phyloP scores from a whole-genome alignment of 2,329 filamentous ascomycete genomes.

The Fusarium phyllophilum region DNA sequence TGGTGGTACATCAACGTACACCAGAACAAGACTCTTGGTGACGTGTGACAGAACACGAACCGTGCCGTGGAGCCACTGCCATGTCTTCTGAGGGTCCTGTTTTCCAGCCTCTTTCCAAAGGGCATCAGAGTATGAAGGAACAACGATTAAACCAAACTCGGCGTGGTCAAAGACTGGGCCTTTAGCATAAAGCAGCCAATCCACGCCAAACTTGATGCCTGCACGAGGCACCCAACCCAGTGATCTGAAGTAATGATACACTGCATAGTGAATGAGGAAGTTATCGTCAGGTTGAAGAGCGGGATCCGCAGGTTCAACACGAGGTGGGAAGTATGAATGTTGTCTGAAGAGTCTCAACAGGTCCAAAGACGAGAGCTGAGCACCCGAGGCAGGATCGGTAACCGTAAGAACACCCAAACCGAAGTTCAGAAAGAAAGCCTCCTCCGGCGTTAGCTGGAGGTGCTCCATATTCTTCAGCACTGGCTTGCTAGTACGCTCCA shows the following conservation, averaged over 20 bases:
- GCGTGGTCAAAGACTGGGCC: constrained; percentile 96
- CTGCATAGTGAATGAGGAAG: constrained; percentile 87
- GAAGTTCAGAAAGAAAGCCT: constrained; percentile 91
- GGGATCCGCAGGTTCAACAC: constrained; percentile 47
- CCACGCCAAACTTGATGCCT: constrained; percentile 93
- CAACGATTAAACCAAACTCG: constrained; percentile 86
- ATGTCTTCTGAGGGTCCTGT: constrained; percentile 62
- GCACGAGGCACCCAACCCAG: constrained; percentile 93
- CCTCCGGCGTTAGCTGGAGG: constrained; percentile 89
- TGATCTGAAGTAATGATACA: constrained; percentile 96
- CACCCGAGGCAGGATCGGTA: constrained; percentile 57
- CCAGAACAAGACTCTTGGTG: constrained; percentile 86
- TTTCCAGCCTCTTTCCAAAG: constrained; percentile 74
- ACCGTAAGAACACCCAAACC: constrained; percentile 79
- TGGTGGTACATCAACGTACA: constrained; percentile 90
- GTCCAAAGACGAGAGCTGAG: constrained; percentile 61
- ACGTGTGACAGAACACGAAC: constrained; percentile 92
- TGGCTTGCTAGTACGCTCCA: background rate
- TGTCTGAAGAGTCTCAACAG: constrained; percentile 75
- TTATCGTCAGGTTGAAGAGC: constrained; percentile 77
- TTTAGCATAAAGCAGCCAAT: constrained; percentile 93
- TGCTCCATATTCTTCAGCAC: constrained; percentile 74
- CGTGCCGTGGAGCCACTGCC: constrained; percentile 88
- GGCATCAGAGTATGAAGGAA: constrained; percentile 81
- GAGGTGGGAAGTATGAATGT: constrained; percentile 75